Base-by-base conservation (phyloP, 345 rosid genomes). In the Hibiscus trionum region DNA sequence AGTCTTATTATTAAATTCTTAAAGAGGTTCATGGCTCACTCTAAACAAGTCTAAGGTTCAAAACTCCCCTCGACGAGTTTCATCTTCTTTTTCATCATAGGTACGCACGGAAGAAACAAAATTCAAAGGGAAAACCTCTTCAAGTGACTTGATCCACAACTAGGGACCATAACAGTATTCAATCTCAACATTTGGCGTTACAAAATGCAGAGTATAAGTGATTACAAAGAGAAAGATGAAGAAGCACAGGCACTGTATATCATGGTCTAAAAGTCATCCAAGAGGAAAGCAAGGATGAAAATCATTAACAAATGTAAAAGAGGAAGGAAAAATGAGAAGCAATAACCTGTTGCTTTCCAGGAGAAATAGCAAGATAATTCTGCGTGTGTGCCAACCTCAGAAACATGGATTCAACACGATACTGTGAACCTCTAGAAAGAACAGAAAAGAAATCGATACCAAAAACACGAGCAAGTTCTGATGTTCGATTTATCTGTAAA, bases 391-490 rank as follows among this genome's bases (percentile, higher is more conserved):
- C 97, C 83, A 94, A 81, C 83, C 98, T 86, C 69, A 94, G 83
- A 80, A 94, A 75, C 98, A 94, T 94, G 64, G 98, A 94, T 84
- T 94, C 98, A 68, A 94, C 98, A 71, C 98, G 97, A 73, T 88
- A 94, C 57, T 94, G 97, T 14, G 98, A 94, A 72, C 98, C 98
- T 77, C 98, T 91, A 76, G 97, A 94, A 49, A 91, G 96, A 82
- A 94, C 98, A 71, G 98, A 94, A 82, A 94, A 94, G 83, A 94
- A 94, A 61, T 94, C 98, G 14, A 94, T 94, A 71, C 98, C 98
- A 75, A 91, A 94, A 71, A 94, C 86, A 58, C 97, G 97, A 80
- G 98, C 97, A 81, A 94, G 97, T 82, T 94, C 97, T 35, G 98
- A 92, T 19, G 98, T 94, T 75, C 97, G 91, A 79, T 91, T 94